A percentile compares a stretch with the other conserved stretches of the same genome.
Conservation (phyloP, 345 rosid genomes). For the Citrus maxima region DNA sequence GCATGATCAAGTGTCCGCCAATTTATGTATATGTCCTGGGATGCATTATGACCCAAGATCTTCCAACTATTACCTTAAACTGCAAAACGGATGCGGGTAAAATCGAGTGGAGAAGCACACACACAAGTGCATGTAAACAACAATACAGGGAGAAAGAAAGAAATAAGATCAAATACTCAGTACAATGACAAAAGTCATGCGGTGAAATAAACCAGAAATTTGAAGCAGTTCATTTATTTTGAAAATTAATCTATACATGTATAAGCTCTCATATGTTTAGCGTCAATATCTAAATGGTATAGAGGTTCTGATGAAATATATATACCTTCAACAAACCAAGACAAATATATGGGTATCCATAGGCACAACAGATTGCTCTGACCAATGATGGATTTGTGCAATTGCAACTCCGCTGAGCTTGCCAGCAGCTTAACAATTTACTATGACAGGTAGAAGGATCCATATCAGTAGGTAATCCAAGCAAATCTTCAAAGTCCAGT, state of each 20-base stretch:
- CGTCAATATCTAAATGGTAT: neutral
- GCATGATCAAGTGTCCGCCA: neutral
- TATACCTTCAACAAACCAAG: constrained; percentile 81
- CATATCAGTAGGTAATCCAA: constrained; percentile 65
- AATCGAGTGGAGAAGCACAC: neutral
- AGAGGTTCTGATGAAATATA: neutral
- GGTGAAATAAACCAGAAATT: neutral
- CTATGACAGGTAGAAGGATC: constrained; percentile 68
- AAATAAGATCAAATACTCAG: neutral
- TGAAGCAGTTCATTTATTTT: neutral
- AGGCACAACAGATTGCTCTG: constrained; percentile 70
- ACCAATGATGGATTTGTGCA: constrained; percentile 50
- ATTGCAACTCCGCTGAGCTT: constrained; percentile 37
- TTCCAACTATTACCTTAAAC: neutral
- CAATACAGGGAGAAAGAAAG: neutral
- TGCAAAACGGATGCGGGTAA: neutral
- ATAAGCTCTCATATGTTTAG: neutral
- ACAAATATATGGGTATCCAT: constrained; percentile 76
- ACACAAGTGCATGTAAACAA: neutral
- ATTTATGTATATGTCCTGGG: neutral
- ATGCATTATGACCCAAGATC: neutral
- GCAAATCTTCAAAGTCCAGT: constrained; percentile 83
- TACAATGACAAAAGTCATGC: neutral
- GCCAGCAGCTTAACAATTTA: constrained; percentile 59
- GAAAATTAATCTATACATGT: neutral